Base-by-base conservation (phyloP, 1,139 yeast genomes). In the Trichomonascaceae sp. region DNA sequence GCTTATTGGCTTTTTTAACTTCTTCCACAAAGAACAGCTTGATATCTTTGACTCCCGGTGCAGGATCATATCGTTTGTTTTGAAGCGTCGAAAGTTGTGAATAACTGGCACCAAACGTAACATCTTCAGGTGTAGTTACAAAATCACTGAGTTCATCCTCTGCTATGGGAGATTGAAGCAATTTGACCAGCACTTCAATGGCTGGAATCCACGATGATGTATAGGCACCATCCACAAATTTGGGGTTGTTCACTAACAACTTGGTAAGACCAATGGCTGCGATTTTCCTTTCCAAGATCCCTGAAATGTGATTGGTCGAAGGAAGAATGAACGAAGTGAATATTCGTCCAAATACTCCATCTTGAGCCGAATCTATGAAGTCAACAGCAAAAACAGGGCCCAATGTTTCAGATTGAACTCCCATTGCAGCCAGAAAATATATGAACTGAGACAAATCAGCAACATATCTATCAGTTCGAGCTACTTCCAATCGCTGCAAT, bases 41-140 rank as follows among this genome's bases (percentile, higher is more conserved):
- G 1, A 75, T 67, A 45, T 76, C 66, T 54, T 69, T 69, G 22
- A 84, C 68, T 32, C 73, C 73, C 1, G 83, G 77, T 38, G 83
- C 70, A 1, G 97, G 96, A 68, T 93, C 97, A 61, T 80, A 78
- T 6, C 83, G 76, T 58, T 78, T 79, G 17, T 72, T 70, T 43
- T 80, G 76, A 49, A 91, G 83, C 1, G 88, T 79, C 1, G 80
- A 81, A 57, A 93, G 74, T 65, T 80, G 84, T 49, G 95, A 87
- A 69, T 82, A 93, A 51, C 84, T 82, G 0, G 96, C 85, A 1
- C 98, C 98, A 71, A 90, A 93, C 1, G 95, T 76, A 27, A 80
- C 68, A 45, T 84, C 83, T 47, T 84, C 88, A 47, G 79, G 69
- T 57, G 84, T 90, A 15, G 73, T 68, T 17, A 65, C 58, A 45